phyloP scores from a whole-genome alignment of 2,329 filamentous ascomycete species.

The Alternaria arborescens region DNA sequence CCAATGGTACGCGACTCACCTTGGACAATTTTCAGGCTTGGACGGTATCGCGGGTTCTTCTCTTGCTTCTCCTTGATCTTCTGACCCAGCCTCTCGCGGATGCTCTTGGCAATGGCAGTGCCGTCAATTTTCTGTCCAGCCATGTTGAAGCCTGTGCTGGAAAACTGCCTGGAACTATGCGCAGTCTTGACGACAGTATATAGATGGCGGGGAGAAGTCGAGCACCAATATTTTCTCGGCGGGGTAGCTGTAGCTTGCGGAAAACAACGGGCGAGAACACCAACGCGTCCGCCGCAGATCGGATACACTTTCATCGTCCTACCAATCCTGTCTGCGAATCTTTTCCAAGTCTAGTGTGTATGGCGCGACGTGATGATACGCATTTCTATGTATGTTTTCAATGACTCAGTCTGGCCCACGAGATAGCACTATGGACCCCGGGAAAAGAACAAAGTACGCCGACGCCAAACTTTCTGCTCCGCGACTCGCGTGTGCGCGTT shows the following conservation, averaged over 20 bases:
- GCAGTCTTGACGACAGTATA: constrained; percentile 26
- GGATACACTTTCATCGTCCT: constrained; percentile 38
- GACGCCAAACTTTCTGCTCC: constrained; percentile 34
- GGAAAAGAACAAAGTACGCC: constrained; percentile 24
- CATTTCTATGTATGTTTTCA: constrained; percentile 19
- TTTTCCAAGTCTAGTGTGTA: constrained; percentile 37
- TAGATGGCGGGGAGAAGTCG: constrained; percentile 26
- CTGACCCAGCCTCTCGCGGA: constrained; percentile 79
- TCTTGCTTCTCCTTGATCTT: constrained; percentile 85
- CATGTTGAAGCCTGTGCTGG: constrained; percentile 71
- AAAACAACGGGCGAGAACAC: constrained; percentile 39
- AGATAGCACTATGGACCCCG: constrained; percentile 14
- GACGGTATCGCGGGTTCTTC: constrained; percentile 85
- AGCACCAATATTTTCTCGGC: constrained; percentile 38
- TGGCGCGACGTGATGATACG: constrained; percentile 25
- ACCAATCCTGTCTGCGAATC: constrained; percentile 31
- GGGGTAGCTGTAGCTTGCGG: constrained; percentile 44
- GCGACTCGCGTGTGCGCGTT: constrained; percentile 14
- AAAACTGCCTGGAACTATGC: constrained; percentile 51
- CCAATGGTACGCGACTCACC: constrained; percentile 61
- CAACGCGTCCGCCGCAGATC: constrained; percentile 43
- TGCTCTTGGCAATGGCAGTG: constrained; percentile 90
- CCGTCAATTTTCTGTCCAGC: constrained; percentile 92
- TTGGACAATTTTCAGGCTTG: constrained; percentile 93
- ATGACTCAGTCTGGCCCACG: constrained; percentile 29